Base-by-base conservation (phyloP, 2,329 filamentous ascomycete species). In the Plenodomus tracheiphilus region DNA sequence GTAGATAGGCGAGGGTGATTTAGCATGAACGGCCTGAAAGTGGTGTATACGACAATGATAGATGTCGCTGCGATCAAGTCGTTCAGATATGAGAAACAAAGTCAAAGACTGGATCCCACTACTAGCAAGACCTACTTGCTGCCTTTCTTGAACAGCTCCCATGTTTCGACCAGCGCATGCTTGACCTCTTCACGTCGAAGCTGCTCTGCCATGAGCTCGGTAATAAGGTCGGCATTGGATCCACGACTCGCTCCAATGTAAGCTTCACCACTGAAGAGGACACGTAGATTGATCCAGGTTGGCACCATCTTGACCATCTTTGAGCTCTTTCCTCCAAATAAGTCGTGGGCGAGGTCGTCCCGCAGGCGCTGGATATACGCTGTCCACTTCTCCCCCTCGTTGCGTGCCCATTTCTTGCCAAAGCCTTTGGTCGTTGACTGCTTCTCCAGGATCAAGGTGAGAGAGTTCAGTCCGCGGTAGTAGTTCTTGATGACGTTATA, bases 361-460 rank as follows among this genome's bases (percentile, higher is more conserved):
- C 51, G 51, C 0, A 68, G 40, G 6, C 65, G 61, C 36, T 51
- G 47, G 28, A 68, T 50, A 22, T 66, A 67, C 0, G 3, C 15
- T 0, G 20, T 20, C 61, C 58, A 65, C 10, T 56, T 46, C 49
- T 68, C 66, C 0, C 28, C 41, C 7, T 49, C 39, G 7, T 39
- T 42, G 38, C 54, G 58, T 0, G 42, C 41, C 43, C 55, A 58
- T 21, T 41, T 30, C 43, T 51, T 63, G 0, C 50, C 62, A 10
- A 57, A 54, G 4, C 62, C 58, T 13, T 51, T 58, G 4, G 32
- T 36, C 0, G 49, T 36, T 5, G 35, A 37, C 5, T 61, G 56
- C 6, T 66, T n/a, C 32, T 68, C 65, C 1, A 69, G 43, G 16
- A 69, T 42, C 0, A 69, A 46, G 1, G 42, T 59, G 4, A 69